Base-by-base conservation (phyloP, 2,329 filamentous ascomycete genomes). In the Berkeleyomyces basicola region DNA sequence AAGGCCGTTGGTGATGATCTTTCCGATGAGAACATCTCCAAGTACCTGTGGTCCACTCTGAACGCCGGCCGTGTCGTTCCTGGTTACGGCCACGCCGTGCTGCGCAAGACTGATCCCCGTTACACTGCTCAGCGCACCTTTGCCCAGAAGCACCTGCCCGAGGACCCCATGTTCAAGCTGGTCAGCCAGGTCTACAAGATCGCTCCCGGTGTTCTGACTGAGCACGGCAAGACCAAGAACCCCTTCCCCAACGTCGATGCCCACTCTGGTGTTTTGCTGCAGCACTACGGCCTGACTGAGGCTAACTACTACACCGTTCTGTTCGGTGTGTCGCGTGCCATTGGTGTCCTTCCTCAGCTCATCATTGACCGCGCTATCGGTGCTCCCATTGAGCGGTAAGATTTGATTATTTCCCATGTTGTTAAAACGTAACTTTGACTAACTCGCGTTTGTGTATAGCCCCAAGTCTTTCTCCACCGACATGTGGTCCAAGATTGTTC, bases 161-260 rank as follows among this genome's bases (percentile, higher is more conserved):
- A 96, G 72, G 93, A 97, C 83, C 91, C 92, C 72, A 95, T 99
- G 91, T 99, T 96, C 89, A 90, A 99, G 85, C 88, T 99, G 70
- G 93, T 99, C 79, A 95, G 88, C 83, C 93, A 99, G 82, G 93
- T 99, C 70, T 99, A 97, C 88, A 99, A 99, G 89, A 97, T 99
- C 71, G 93, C 93, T 68, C 93, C 93, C 68, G 88, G 87, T 72
- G 93, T 99, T 71, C 82, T 99, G 75, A 99, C 93, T 69, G 90
- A 99, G 86, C 93, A 99, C 82, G 93, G 93, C 80, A 99, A 99
- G 89, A 97, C 92, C 82, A 97, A 97, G 88, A 96, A 97, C 88
- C 92, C 92, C 69, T 97, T 83, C 84, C 93, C 93, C 77, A 97
- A 97, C 81, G 91, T 97, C 72, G 92, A 97, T 73, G 91, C 92